These are phyloP conservation scores for Talaromyces wortmannii DNA, from an alignment of 495 filamentous ascomycete species.

Conservation along the genomic window DNA sequence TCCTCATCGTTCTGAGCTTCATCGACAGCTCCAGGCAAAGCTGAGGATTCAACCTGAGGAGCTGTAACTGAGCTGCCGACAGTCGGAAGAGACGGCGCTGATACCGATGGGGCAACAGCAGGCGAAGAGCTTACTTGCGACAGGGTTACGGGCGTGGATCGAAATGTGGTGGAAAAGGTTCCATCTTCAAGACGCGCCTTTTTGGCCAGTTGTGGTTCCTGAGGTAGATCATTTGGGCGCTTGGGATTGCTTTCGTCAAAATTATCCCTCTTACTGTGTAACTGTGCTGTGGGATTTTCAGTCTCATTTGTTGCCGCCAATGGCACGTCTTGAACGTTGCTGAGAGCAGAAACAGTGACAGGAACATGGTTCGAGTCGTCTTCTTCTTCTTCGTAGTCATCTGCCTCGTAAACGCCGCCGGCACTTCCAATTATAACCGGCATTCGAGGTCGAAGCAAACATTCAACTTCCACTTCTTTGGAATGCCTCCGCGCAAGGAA, in stretches of 20 bases:
- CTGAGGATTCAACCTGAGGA: not conserved
- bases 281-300: not conserved
- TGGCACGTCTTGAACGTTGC: slow-evolving; percentile 6
- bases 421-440: slow-evolving; percentile 38
- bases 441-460: slow-evolving; percentile 62
- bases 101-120: not conserved
- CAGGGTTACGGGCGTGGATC: not conserved
- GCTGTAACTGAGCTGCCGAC: not conserved
- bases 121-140: not conserved
- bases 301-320: slow-evolving; percentile 2
- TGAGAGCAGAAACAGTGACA: slow-evolving; percentile 7
- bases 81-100: not conserved
- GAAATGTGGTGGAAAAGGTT: not conserved
- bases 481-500: slow-evolving; percentile 59
- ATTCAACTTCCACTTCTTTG: slow-evolving; percentile 58
- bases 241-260: no score
- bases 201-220: not conserved
- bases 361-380: slow-evolving; percentile 20
- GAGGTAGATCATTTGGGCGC: no score
- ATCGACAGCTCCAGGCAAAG: not conserved
- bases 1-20: slow-evolving; percentile 17
- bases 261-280: slow-evolving; percentile 21
- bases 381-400: slow-evolving; percentile 40
- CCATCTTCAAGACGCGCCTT: slow-evolving; percentile 1
- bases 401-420: slow-evolving; percentile 18